Evolutionary conservation across 345 rosid species (phyloP), one percentile per base, ranked within the genome.

Genomic region (Hibiscus syriacus): DNA sequence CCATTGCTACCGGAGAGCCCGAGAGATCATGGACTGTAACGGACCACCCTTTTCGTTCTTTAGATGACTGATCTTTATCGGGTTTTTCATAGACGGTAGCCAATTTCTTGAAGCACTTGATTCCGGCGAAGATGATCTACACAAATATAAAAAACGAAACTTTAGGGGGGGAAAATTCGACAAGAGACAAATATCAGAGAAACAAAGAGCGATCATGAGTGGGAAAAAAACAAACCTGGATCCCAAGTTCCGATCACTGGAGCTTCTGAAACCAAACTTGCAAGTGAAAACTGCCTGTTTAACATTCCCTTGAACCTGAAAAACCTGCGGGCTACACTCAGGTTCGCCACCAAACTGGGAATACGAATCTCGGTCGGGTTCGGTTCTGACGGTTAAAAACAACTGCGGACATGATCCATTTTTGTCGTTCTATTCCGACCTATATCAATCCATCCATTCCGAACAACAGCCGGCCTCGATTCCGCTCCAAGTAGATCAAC

Each of bases 11-110:
- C 0, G 99, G 99, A 1, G 97, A 94, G 0, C 99, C 99, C 0
- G 99, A 94, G 4, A 94, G 87, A 74, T 94, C 99, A 69, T 94
- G 99, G 76, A 94, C 79, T 32, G 92, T 91, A 32, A 94, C 56
- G 2, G 97, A 85, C 99, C 99, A 94, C 0, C 99, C 99, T 72
- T 94, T 94, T 14, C 99, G 74, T 71, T 94, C 99, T 65, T 85
- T 91, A 0, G 82, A 45, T 1, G 77, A 69, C 45, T 81, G 87
- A 3, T 85, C 96, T 17, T 82, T 89, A 0, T 86, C 95, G 80
- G 19, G 52, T 36, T 36, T 36, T 76, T 83, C 41, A 88, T 59
- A 1, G 87, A 80, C 2, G 74, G 64, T 3, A 88, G 63, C 82
- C 87, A 88, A 36, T 68, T 78, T 25, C 81, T 76, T 27, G 87